Base-by-base conservation (phyloP, 768 basidiomycete genomes). In the Phylloporus sp. region DNA sequence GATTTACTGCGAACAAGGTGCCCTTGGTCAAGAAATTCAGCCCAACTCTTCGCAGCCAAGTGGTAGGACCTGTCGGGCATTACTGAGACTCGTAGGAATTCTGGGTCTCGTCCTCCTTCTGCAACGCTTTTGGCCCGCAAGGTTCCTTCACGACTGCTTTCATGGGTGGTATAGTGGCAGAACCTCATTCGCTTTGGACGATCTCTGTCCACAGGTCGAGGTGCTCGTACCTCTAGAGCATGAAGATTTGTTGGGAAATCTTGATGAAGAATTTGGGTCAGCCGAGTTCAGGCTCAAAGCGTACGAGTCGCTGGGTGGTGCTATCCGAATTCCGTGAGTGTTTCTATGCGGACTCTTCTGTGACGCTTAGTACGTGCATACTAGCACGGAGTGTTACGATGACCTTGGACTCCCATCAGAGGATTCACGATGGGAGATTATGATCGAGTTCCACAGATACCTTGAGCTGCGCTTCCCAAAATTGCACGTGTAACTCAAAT, bases 321-420 rank as follows among this genome's bases (percentile, higher is more conserved):
- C 71, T 1, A 64, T 75, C 8, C 58, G 64, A 24, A 67, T 75
- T n/a, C 67, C 68, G 65, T 70, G 44, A 49, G 56, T 26, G 20
- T 38, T 22, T 26, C 18, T 42, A 11, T 12, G 6, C 11, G n/a
- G 1, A 13, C 22, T 23, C 22, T 16, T 22, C 16, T 18, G n/a
- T 2, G 7, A 42, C 47, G 16, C 39, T 59, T 45, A 35, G n/a
- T n/a, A 16, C 36, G 4, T 41, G 43, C 13, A 15, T 24, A n/a
- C 42, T 18, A 82, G 80, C 16, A 82, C 81, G 7, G 79, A 81
- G 58, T 75, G 74, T 5, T 80, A 67, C 52, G 80, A 83, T 53
- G 69, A 71, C 49, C 73, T 81, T 68, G 74, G 70, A 9, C 66
- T 71, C 10, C 67, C 80, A 40, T 76, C 72, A 9, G 66, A 71